A percentile compares a stretch with the other conserved stretches of the same genome.
These are phyloP conservation scores for Talaromyces wortmannii DNA, from an alignment of 495 filamentous ascomycete species.

Conservation along the genomic window DNA sequence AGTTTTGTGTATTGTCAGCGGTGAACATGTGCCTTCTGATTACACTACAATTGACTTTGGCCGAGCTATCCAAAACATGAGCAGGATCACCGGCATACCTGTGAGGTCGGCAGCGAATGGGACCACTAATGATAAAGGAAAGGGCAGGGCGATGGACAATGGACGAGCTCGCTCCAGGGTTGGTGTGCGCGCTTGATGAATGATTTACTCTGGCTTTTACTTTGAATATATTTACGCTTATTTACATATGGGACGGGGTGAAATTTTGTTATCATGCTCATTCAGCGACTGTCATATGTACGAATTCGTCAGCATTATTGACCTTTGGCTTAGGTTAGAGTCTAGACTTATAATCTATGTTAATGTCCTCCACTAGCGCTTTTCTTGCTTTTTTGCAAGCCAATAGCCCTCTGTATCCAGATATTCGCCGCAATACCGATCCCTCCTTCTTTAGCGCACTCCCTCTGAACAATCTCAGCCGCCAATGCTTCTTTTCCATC, in stretches of 20 bases:
- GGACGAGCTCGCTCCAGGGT: constrained; percentile 6
- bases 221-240: constrained; percentile 1
- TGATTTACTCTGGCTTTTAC: constrained; percentile 3
- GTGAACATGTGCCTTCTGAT: constrained; percentile 75
- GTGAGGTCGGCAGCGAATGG: neutral
- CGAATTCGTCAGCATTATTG: neutral
- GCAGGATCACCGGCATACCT: constrained; percentile 9
- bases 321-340: too few relatives aligned
- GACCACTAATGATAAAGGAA: constrained; percentile 9
- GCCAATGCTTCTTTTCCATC: constrained; percentile 4
- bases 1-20: constrained; percentile 88
- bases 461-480: constrained; percentile 26
- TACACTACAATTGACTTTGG: constrained; percentile 24
- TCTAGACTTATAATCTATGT: too few relatives aligned
- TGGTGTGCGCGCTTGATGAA: constrained; percentile 19
- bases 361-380: too few relatives aligned
- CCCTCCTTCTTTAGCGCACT: constrained; percentile 33
- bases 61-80: constrained; percentile 24
- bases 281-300: neutral
- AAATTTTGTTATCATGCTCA: neutral
- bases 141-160: constrained; percentile 10
- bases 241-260: neutral
- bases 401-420: constrained; percentile 40
- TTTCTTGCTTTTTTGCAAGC: constrained; percentile 14
- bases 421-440: constrained; percentile 23